These are phyloP conservation scores for Apophysomyces elegans DNA, from an alignment of 371 early-diverging fungal genomes.

Conservation along the genomic window DNA sequence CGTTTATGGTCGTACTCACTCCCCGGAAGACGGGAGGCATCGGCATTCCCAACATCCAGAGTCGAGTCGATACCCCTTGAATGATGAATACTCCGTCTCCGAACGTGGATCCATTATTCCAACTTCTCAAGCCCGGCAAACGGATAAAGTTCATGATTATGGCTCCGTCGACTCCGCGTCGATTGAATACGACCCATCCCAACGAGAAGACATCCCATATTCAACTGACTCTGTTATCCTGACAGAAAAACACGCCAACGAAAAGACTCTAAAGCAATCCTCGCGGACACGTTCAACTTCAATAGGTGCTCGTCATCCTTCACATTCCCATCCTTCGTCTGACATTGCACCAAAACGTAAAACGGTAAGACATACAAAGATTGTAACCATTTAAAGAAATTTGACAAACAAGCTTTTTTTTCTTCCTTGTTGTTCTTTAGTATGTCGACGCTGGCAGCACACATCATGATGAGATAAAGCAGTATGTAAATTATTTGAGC, in stretches of 20 bases:
- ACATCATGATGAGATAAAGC: slow-evolving; percentile 1
- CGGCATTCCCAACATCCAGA: slow-evolving; percentile 6
- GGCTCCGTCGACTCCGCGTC: slow-evolving; percentile 12
- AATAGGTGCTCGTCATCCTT: neutral
- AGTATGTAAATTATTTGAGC: neutral
- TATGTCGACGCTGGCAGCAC: neutral
- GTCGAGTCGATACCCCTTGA: slow-evolving; percentile 9
- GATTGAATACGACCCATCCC: neutral
- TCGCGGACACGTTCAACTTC: slow-evolving; percentile 1
- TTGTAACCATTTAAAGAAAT: no score
- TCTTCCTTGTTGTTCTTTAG: neutral
- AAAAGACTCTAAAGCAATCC: neutral
- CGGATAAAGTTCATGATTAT: slow-evolving; percentile 9
- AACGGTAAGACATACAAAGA: slow-evolving; percentile 11
- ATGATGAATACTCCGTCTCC: slow-evolving; percentile 4
- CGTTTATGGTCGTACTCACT: slow-evolving; percentile 8
- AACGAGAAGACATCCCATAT: neutral
- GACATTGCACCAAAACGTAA: slow-evolving; percentile 14
- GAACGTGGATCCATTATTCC: slow-evolving; percentile 5
- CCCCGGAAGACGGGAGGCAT: slow-evolving; percentile 9
- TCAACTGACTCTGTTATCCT: neutral
- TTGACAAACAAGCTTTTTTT: no score
- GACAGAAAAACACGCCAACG: neutral
- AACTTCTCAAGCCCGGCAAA: neutral
- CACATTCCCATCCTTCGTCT: slow-evolving; percentile 10